phyloP scores from a whole-genome alignment of 768 basidiomycete genomes.

The Russula lepida region DNA sequence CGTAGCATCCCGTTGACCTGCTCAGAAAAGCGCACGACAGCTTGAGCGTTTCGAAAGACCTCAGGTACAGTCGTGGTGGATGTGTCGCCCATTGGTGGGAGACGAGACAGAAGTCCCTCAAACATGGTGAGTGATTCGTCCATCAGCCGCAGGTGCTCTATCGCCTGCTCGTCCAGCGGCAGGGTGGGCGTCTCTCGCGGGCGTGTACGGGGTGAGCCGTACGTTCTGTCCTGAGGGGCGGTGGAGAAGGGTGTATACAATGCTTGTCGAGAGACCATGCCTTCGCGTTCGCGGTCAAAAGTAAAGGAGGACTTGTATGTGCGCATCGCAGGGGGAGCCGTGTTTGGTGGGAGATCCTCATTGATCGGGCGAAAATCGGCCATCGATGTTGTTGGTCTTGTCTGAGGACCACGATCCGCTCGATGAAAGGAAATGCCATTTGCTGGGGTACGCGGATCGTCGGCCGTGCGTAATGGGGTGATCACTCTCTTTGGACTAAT shows the following conservation, averaged over 20 bases:
- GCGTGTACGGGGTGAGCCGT: conserved; percentile 19
- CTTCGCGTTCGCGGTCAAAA: conserved; percentile 25
- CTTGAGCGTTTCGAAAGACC: conserved; percentile 51
- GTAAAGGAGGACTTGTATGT: conserved; percentile 37
- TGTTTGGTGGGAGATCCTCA: conserved; percentile 29
- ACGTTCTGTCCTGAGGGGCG: conserved; percentile 18
- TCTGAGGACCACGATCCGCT: conserved; percentile 13
- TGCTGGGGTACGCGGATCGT: conserved; percentile 22
- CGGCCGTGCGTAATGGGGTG: conserved; percentile 5
- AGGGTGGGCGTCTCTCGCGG: conserved; percentile 1
- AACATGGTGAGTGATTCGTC: conserved; percentile 62
- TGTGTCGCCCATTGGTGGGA: conserved; percentile 38
- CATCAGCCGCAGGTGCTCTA: conserved; percentile 65
- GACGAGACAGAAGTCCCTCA: conserved; percentile 52
- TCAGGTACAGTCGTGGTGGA: conserved; percentile 40
- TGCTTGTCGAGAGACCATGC: conserved; percentile 5
- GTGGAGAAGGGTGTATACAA: conserved; percentile 13
- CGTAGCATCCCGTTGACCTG: conserved; percentile 56
- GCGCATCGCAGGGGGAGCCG: conserved; percentile 33
- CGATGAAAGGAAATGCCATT: conserved; percentile 6
- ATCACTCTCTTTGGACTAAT: conserved; percentile 2
- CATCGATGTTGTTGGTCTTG: conserved; percentile 30
- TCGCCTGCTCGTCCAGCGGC: conserved; percentile 20
- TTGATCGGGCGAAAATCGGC: conserved; percentile 23
- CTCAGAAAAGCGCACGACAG: conserved; percentile 57